Conservation (phyloP, 805 yeast genomes). For the Yarrowia bubula region DNA sequence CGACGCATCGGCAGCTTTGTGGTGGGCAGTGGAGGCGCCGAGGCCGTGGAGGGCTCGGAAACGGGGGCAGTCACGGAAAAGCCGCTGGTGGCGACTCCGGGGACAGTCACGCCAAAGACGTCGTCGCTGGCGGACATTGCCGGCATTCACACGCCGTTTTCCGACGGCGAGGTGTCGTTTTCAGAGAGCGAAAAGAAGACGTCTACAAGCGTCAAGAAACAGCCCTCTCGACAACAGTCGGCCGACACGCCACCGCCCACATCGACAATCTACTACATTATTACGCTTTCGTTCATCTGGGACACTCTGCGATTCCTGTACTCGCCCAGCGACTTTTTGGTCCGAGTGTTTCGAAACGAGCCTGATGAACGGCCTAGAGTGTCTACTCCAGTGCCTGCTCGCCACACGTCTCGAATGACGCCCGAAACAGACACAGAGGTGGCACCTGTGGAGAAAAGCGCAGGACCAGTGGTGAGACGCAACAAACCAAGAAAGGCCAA, state of each 20-base stretch:
- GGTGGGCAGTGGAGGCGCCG: slow-evolving; percentile 1
- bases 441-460: neutral
- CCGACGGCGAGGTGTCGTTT: slow-evolving; percentile 13
- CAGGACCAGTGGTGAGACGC: neutral
- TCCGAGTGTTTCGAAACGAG: slow-evolving; percentile 21
- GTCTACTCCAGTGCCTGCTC: neutral
- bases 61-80: neutral
- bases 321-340: slow-evolving; percentile 5
- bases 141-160: neutral
- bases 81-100: slow-evolving; percentile 1
- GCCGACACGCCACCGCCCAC: neutral
- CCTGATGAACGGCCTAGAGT: neutral
- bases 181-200: slow-evolving; percentile 7
- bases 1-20: slow-evolving; percentile 7
- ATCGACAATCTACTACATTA: slow-evolving; percentile 3
- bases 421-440: slow-evolving; percentile 2
- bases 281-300: slow-evolving; percentile 18
- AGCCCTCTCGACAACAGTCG: neutral
- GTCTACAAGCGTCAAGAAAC: neutral
- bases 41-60: neutral
- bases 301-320: slow-evolving; percentile 8
- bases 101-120: neutral
- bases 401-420: neutral
- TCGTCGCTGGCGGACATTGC: neutral
- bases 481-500: neutral